Conservation (phyloP, 768 basidiomycete species). For the Tulasnella calospora region DNA sequence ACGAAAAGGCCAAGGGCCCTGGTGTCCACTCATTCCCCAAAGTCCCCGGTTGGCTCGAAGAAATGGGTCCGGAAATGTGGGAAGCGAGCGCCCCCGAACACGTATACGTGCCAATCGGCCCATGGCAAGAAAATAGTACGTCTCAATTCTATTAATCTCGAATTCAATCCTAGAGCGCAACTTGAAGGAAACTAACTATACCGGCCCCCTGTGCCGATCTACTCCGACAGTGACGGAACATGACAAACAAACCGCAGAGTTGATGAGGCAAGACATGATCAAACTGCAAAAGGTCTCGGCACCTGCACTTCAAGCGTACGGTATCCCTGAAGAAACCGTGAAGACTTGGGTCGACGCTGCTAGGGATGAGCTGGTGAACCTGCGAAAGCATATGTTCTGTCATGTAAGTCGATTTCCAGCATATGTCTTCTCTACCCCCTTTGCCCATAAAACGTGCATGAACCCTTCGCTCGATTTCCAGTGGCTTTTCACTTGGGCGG, state of each 20-base stretch:
- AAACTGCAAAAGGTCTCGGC: not conserved
- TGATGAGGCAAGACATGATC: not conserved
- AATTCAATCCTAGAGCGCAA: no score
- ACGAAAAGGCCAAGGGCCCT: not conserved
- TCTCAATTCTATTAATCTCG: not conserved
- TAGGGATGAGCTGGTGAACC: not conserved
- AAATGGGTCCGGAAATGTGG: not conserved
- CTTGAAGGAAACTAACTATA: not conserved
- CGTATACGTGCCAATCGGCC: not conserved
- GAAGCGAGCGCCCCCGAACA: not conserved
- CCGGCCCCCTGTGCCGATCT: not conserved
- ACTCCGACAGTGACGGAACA: not conserved
- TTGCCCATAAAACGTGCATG: not conserved
- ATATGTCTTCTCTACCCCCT: not conserved
- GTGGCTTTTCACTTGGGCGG: not conserved
- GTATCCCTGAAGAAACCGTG: not conserved
- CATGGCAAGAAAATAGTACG: not conserved
- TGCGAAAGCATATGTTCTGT: not conserved
- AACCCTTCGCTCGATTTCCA: not conserved
- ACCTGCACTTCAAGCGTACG: not conserved
- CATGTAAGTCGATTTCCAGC: not conserved
- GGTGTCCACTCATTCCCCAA: not conserved
- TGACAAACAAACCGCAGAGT: not conserved
- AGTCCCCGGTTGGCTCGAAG: not conserved
- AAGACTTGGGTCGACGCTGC: not conserved